Base-by-base conservation (phyloP, 352 stramenopile species). In the Globisporangium orthogonon region DNA sequence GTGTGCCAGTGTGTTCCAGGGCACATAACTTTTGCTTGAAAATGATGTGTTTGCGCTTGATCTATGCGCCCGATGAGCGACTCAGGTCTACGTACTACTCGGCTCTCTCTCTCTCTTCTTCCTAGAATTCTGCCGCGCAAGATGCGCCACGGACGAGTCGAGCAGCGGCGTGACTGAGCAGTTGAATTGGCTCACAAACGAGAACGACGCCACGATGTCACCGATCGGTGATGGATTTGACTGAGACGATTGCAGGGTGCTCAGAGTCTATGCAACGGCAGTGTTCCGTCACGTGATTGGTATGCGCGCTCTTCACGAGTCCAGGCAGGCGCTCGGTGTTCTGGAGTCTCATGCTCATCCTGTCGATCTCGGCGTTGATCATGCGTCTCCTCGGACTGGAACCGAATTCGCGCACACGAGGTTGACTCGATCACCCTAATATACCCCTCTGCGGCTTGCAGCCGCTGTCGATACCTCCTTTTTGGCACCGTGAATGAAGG, bases 341-440 rank as follows among this genome's bases (percentile, higher is more conserved):
- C 9, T 75, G 61, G 7, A 83, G 61, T 50, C 69, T 79, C 31
- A 67, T 28, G 28, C 69, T 72, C 69, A 83, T 79, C 46, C 48
- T 73, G 40, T 83, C 73, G 49, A 83, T 51, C 59, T 83, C 73
- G 7, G 54, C 73, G 54, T 75, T 65, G 63, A 83, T 71, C 43
- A 66, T 62, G 18, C 56, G 61, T 60, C 15, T 83, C 71, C 45
- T 83, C 73, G 9, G 73, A 71, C 60, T 76, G 72, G 54, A 80
- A 68, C 11, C 17, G 73, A 83, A 56, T 70, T 76, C 7, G 35
- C 54, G 2, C 61, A 65, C 14, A 65, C 49, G 30, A 80, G 64
- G 29, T 69, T 74, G 28, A 18, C 31, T 5, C 43, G 28, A 39
- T 13, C 45, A 41, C 51, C 30, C 28, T 56, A 53, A 23, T 58